phyloP scores from a whole-genome alignment of 208 protist species.

The Leishmania turanica region DNA sequence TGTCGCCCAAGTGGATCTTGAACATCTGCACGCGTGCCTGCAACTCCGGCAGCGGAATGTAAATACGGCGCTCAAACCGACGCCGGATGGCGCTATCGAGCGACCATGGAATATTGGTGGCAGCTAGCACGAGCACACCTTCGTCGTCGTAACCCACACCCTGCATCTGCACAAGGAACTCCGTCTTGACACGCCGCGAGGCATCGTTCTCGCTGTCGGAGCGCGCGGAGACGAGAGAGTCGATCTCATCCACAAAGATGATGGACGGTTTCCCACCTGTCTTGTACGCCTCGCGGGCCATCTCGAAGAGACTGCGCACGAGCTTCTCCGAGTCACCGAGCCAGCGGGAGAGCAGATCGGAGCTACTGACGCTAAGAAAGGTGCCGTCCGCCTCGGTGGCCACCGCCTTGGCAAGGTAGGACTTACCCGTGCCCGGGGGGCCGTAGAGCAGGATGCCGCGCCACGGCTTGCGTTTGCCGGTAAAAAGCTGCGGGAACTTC shows the following conservation, averaged over 20 bases:
- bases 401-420: constrained; percentile 93
- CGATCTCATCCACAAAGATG: constrained; percentile 96
- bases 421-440: constrained; percentile 94
- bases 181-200: constrained; percentile 98
- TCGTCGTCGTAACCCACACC: constrained; percentile 88
- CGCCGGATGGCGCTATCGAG: constrained; percentile 92
- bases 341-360: constrained; percentile 92
- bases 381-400: constrained; percentile 89
- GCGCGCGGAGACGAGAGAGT: constrained; percentile 89
- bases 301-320: constrained; percentile 93
- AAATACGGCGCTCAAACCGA: constrained; percentile 93
- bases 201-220: constrained; percentile 91
- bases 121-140: constrained; percentile 91
- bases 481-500: constrained; percentile 94
- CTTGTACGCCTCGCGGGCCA: constrained; percentile 85
- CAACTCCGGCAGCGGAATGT: constrained; percentile 93
- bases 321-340: constrained; percentile 95
- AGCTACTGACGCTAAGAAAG: constrained; percentile 94
- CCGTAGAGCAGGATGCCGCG: constrained; percentile 94
- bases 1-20: constrained; percentile 96
- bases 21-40: constrained; percentile 92
- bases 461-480: constrained; percentile 91
- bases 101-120: constrained; percentile 92
- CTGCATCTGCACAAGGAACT: constrained; percentile 99
- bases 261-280: constrained; percentile 85